Conservation (phyloP, 2,329 filamentous ascomycete species). For the Rutstroemia sp. region DNA sequence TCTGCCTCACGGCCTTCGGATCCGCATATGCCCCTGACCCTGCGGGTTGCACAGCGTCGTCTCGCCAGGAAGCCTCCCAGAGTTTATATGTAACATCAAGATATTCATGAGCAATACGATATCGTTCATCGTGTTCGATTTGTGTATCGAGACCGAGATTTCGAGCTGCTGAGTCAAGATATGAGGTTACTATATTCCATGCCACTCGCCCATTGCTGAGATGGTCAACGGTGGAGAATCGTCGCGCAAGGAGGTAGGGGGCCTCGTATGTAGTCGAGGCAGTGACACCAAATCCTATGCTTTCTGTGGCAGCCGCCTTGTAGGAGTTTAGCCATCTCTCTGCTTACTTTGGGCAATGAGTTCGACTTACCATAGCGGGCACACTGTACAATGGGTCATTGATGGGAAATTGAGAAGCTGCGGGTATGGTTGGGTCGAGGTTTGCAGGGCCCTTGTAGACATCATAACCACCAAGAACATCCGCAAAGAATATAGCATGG, state of each 20-base stretch:
- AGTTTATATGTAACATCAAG: slow-evolving; percentile 31
- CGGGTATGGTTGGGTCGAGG: slow-evolving; percentile 50
- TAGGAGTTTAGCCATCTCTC: background rate
- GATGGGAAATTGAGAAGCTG: slow-evolving; percentile 64
- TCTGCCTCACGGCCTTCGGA: slow-evolving; percentile 50
- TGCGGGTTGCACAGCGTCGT: slow-evolving; percentile 50
- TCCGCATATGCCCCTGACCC: slow-evolving; percentile 52
- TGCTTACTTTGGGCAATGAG: too few species aligned
- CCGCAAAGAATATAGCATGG: slow-evolving; percentile 60
- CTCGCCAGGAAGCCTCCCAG: slow-evolving; percentile 23
- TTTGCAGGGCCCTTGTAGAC: slow-evolving; percentile 57
- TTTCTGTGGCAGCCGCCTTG: slow-evolving; percentile 46
- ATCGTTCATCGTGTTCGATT: slow-evolving; percentile 59
- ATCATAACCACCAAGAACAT: slow-evolving; percentile 61
- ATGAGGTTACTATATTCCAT: slow-evolving; percentile 56
- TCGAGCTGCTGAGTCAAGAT: slow-evolving; percentile 57
- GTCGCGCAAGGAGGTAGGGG: slow-evolving; percentile 20
- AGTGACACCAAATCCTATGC: slow-evolving; percentile 62
- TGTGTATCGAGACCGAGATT: slow-evolving; percentile 54
- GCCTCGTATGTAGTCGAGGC: slow-evolving; percentile 59
- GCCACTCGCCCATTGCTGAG: slow-evolving; percentile 50
- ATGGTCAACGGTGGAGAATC: slow-evolving; percentile 24
- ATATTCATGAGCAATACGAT: slow-evolving; percentile 57
- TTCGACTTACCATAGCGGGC: slow-evolving; percentile 52
- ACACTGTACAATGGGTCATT: slow-evolving; percentile 59